Percentiles rank a stretch among this genome's conserved stretches.
phyloP scores from a whole-genome alignment of 306 rosid genomes.

The Sindora glabra region DNA sequence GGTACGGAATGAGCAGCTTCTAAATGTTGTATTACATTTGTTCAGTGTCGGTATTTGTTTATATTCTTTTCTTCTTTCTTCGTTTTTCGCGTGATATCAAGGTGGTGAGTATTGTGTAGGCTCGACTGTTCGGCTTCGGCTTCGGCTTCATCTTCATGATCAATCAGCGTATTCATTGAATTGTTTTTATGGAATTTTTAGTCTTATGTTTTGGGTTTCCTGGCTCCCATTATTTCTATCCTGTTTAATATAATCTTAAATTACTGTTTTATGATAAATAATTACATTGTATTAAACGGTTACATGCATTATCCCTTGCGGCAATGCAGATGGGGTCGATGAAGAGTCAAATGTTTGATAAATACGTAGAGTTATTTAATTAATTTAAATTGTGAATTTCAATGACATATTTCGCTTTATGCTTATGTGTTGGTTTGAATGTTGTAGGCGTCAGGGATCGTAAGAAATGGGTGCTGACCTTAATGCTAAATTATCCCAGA shows the following conservation, averaged over 20 bases:
- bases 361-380: no score
- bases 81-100: neutral
- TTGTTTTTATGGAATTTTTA: neutral
- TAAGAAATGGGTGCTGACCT: slow-evolving; percentile 62
- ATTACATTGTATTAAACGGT: neutral
- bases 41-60: neutral
- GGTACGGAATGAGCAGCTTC: slow-evolving; percentile 21
- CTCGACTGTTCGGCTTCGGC: slow-evolving; percentile 6
- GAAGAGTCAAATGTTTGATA: no score
- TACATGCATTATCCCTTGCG: no score
- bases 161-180: neutral
- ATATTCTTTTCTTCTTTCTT: slow-evolving; percentile 5
- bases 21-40: neutral
- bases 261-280: neutral
- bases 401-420: neutral
- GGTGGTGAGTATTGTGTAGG: neutral
- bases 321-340: no score
- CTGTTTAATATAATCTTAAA: neutral
- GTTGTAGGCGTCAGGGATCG: slow-evolving; percentile 33
- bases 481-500: slow-evolving; percentile 59
- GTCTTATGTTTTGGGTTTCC: slow-evolving; percentile 2
- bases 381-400: no score
- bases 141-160: slow-evolving; percentile 9
- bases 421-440: slow-evolving; percentile 10
- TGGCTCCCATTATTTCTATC: neutral